A percentile compares a stretch with the other conserved stretches of the same genome.
Conservation (phyloP, 176 grass and related monocot species). For the Phragmites australis region DNA sequence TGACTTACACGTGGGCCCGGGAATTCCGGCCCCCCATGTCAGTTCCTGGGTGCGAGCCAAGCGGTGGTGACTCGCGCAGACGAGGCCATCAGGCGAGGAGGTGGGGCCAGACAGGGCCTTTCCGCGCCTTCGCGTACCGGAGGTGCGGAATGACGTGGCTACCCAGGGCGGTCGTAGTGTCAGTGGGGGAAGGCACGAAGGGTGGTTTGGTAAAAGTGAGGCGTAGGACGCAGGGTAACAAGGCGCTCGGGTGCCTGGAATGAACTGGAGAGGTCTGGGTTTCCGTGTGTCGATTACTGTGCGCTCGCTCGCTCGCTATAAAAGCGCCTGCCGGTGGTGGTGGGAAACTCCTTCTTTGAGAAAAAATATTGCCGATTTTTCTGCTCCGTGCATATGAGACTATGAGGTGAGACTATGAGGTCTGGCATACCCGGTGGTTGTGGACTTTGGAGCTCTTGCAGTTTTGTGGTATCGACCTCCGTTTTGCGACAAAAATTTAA, state of each 20-base stretch:
- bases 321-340: constrained; percentile 7
- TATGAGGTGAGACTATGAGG: too few species aligned
- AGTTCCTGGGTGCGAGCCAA: neutral
- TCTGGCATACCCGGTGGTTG: too few species aligned
- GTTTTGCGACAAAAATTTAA: too few species aligned
- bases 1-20: neutral
- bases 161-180: fast-evolving
- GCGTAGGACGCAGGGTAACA: constrained; percentile 28
- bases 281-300: constrained; percentile 24
- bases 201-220: constrained; percentile 21
- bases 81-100: neutral
- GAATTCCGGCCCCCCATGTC: fast-evolving
- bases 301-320: constrained; percentile 29
- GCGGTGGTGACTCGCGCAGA: too few species aligned
- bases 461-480: too few species aligned
- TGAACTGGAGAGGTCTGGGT: constrained; percentile 11
- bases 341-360: neutral
- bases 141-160: neutral
- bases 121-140: neutral
- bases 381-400: too few species aligned
- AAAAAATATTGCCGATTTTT: too few species aligned
- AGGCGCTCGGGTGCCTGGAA: neutral
- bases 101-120: neutral
- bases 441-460: too few species aligned
- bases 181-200: fast-evolving